phyloP scores from a whole-genome alignment of 163 green algal species.

The Chlorella variabilis region DNA sequence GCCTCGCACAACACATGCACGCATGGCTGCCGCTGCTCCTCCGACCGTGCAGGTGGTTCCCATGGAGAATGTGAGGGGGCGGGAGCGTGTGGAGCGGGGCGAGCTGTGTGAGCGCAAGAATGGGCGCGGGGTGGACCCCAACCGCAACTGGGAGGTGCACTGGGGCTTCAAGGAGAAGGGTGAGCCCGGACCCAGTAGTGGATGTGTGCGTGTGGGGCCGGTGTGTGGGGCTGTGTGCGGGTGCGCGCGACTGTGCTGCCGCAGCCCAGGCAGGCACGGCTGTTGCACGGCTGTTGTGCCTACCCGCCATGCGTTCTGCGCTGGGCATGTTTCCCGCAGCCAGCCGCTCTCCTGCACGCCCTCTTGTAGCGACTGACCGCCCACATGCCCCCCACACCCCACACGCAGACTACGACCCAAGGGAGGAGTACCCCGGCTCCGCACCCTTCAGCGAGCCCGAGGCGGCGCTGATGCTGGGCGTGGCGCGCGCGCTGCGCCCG shows the following conservation, averaged over 20 bases:
- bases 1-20: too few relatives aligned
- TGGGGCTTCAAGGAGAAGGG: conserved; percentile 93
- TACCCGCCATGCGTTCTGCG: too few relatives aligned
- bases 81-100: conserved; percentile 82
- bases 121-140: conserved; percentile 95
- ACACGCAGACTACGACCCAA: conserved; percentile 85
- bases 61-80: conserved; percentile 92
- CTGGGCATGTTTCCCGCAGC: too few relatives aligned
- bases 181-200: too few relatives aligned
- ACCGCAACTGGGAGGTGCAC: conserved; percentile 96
- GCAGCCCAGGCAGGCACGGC: too few relatives aligned
- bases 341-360: too few relatives aligned
- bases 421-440: conserved; percentile 91
- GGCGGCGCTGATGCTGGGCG: conserved; percentile 67
- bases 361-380: too few relatives aligned
- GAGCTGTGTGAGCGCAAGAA: conserved; percentile 96
- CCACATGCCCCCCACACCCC: too few relatives aligned
- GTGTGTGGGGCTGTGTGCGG: not conserved
- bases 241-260: not conserved
- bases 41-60: conserved; percentile 79
- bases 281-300: too few relatives aligned
- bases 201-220: too few relatives aligned
- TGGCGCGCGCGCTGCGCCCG: conserved; percentile 77
- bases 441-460: conserved; percentile 95
- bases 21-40: not conserved